A percentile compares a stretch with the other conserved stretches of the same genome.
Conservation (phyloP, 176 grass and related monocot genomes). For the Carex kokanica region DNA sequence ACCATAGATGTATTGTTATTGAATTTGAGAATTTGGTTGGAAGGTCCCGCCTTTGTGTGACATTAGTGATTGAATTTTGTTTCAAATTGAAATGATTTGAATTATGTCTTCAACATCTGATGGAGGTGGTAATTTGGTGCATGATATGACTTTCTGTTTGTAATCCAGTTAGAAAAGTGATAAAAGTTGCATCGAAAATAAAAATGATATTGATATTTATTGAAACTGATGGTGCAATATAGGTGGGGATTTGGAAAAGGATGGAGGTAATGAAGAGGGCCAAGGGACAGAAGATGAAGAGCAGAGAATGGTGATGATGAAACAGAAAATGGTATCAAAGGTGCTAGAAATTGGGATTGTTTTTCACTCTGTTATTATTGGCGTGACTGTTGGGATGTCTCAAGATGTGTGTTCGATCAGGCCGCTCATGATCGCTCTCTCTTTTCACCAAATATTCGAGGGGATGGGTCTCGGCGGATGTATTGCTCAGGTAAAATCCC, state of each 20-base stretch:
- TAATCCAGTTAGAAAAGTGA: not conserved
- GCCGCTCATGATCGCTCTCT: conserved; percentile 73
- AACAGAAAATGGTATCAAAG: conserved; percentile 98
- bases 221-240: conserved; percentile 36
- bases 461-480: conserved; percentile 96
- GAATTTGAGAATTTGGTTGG: not conserved
- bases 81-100: conserved; percentile 5
- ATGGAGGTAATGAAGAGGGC: conserved; percentile 32
- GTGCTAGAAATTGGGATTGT: conserved; percentile 92
- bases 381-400: conserved; percentile 78
- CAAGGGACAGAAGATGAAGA: conserved; percentile 33
- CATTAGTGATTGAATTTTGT: conserved; percentile 16
- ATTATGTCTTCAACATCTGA: not conserved
- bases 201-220: not conserved
- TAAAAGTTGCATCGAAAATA: not conserved
- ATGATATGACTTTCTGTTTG: not conserved
- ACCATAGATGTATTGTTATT: not conserved
- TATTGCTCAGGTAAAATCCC: conserved; percentile 71
- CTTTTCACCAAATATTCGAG: conserved; percentile 96
- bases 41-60: not conserved
- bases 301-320: conserved; percentile 61
- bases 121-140: not conserved
- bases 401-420: conserved; percentile 81
- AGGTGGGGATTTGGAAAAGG: conserved; percentile 29
- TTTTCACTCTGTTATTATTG: conserved; percentile 94